Evolutionary conservation across 1,139 yeast species (phyloP), one percentile per base, ranked within the genome.

Genomic region (Pneumocystis oryctolagi): DNA sequence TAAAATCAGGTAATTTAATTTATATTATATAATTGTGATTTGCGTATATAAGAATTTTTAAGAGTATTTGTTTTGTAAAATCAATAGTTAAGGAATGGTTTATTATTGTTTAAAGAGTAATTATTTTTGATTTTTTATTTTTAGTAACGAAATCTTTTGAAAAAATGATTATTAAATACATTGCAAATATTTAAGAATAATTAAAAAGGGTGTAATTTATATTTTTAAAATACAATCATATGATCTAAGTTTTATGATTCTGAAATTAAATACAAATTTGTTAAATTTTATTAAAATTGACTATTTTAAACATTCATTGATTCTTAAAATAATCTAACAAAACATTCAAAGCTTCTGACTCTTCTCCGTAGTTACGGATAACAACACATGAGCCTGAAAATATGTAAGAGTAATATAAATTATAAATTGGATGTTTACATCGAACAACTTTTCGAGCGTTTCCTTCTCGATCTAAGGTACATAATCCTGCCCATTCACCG

Each of bases 401-500:
- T 34, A 4, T 5, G 5, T 30, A 60, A n/a, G n/a, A 28, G 59
- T 12, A 31, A 28, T 58, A 57, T 61, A 62, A 28, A 61, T 62
- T 20, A 57, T 60, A 60, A 53, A 61, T 85, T 88, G 89, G 84
- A 92, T 89, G 76, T 92, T 98, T 77, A 92, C 97, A 81, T 96
- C 92, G 75, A 79, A 94, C 98, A 75, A 92, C 97, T 89, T 92
- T 92, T 85, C 97, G 89, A 82, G 97, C 97, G 84, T 90, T 89
- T 82, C 98, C 99, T 76, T 92, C 98, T 83, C 96, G 89, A 95
- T 92, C 98, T 76, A 92, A 86, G 83, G 89, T 92, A 83, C 97
- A 94, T 74, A 92, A 85, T 85, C 99, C 99, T 76, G 97, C 98
- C 99, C 98, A 92, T 84, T 92, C 97, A 84, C 99, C 99, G 78